phyloP scores from a whole-genome alignment of 371 early-diverging fungal species.

The Actinomortierella ambigua region DNA sequence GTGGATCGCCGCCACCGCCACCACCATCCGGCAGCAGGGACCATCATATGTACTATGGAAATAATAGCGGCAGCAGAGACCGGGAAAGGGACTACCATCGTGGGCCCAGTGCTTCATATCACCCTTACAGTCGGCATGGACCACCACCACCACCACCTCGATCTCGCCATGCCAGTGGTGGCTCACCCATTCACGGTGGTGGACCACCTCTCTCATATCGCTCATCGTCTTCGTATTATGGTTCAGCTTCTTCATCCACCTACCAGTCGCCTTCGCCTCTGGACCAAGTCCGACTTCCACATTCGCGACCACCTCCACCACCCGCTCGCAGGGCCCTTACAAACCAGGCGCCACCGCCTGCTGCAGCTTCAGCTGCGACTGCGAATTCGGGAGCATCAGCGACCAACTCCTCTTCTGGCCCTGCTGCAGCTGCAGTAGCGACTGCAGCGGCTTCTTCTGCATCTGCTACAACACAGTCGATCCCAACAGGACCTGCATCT shows the following conservation, averaged over 20 bases:
- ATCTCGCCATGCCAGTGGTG: slow-evolving; percentile 37
- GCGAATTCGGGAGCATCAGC: too few species aligned
- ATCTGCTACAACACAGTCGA: too few species aligned
- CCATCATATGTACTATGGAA: slow-evolving; percentile 34
- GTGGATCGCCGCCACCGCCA: too few species aligned
- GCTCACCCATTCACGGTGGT: slow-evolving; percentile 34
- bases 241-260: slow-evolving; percentile 16
- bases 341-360: slow-evolving; percentile 34
- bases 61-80: too few species aligned
- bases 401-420: slow-evolving; percentile 12
- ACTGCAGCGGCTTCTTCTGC: too few species aligned
- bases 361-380: too few species aligned
- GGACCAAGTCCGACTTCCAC: slow-evolving; percentile 42
- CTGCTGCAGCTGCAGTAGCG: too few species aligned
- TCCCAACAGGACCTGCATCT: too few species aligned
- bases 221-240: slow-evolving; percentile 25
- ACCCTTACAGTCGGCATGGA: slow-evolving; percentile 19
- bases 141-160: slow-evolving; percentile 43
- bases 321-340: slow-evolving; percentile 38
- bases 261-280: slow-evolving; percentile 45
- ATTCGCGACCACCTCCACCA: slow-evolving; percentile 45
- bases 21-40: slow-evolving; percentile 26
- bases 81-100: slow-evolving; percentile 39
- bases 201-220: slow-evolving; percentile 11
- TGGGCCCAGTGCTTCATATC: slow-evolving; percentile 26